These are phyloP conservation scores for Fusarium heterosporum DNA, from an alignment of 2,329 filamentous ascomycete species.

Conservation along the genomic window DNA sequence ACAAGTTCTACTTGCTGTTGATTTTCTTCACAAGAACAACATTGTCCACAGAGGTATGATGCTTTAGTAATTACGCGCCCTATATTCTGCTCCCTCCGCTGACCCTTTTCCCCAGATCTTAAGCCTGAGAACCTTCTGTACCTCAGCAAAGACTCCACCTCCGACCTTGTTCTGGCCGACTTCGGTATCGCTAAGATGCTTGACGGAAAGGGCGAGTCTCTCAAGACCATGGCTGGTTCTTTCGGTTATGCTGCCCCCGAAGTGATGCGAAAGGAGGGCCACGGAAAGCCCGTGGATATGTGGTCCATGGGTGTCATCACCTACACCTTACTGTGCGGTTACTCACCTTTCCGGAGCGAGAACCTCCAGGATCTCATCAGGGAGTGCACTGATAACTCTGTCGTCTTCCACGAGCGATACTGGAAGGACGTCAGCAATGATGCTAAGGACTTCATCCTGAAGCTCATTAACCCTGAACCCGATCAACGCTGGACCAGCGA, in stretches of 20 bases:
- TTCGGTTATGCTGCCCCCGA: slow-evolving; percentile 98
- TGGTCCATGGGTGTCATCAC: slow-evolving; percentile 99
- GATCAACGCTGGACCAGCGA: slow-evolving; percentile 81
- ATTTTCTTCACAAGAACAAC: slow-evolving; percentile 94
- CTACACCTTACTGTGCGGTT: slow-evolving; percentile 96
- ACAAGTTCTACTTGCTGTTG: slow-evolving; percentile 90
- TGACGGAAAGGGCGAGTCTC: slow-evolving; percentile 87
- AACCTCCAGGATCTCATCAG: slow-evolving; percentile 93
- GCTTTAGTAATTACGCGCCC: neutral
- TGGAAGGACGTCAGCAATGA: slow-evolving; percentile 98
- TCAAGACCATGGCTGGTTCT: slow-evolving; percentile 98
- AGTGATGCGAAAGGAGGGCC: slow-evolving; percentile 97
- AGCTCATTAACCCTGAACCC: slow-evolving; percentile 82
- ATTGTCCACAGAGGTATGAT: slow-evolving; percentile 90
- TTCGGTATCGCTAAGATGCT: slow-evolving; percentile 99
- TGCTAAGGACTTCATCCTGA: slow-evolving; percentile 92
- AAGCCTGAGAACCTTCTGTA: slow-evolving; percentile 99
- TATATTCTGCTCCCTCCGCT: slow-evolving; percentile 1
- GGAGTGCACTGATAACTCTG: slow-evolving; percentile 84
- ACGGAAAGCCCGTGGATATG: slow-evolving; percentile 99
- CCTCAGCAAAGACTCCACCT: slow-evolving; percentile 79
- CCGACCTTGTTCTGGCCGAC: slow-evolving; percentile 91
- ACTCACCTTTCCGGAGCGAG: slow-evolving; percentile 97
- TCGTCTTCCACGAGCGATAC: slow-evolving; percentile 97
- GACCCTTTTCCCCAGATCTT: slow-evolving; percentile 72